Evolutionary conservation across 805 yeast species (phyloP), one percentile per base, ranked within the genome.

Genomic region (Candida tammaniensis): DNA sequence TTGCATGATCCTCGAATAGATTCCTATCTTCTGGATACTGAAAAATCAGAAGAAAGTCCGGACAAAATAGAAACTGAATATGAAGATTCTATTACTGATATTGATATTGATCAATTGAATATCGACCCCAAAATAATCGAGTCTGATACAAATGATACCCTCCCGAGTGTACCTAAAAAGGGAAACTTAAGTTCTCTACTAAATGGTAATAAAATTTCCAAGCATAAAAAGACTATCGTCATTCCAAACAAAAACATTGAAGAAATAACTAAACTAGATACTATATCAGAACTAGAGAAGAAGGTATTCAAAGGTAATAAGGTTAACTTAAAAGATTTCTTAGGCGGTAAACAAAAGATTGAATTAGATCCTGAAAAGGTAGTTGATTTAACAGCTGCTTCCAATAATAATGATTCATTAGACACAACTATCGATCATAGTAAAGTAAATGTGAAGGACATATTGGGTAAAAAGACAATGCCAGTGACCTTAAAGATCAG

Each of bases 281-380:
- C 21, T 20, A 30, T 30, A 17, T 8, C 20, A 4, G 38, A 24
- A 9, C 30, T 41, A 2, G 39, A 35, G 30, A 27, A 24, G 28
- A 34, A 34, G 18, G 26, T 37, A 8, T 31, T 23, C 15, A 38
- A 35, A 24, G 21, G 27, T 9, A 30, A 17, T 5, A 16, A 32
- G 4, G 38, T 42, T 10, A 27, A 38, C 18, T 12, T 42, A 11
- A 29, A 25, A 27, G 29, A 38, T 15, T 38, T 42, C 19, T 22
- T 30, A 10, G n/a, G n/a, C n/a, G 30, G 34, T 19, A 30, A 35
- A 26, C 34, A 30, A 5, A 30, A 30, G 19, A n/a, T n/a, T n/a
- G n/a, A n/a, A n/a, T n/a, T n/a, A n/a, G 20, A 12, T 14, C 24
- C 18, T 17, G 24, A 22, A 15, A 20, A 13, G 10, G 22, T 28